Percentiles rank a stretch among this genome's conserved stretches.
Evolutionary conservation across 768 basidiomycete species (phyloP).

Genomic region (Tricholoma terreum): DNA sequence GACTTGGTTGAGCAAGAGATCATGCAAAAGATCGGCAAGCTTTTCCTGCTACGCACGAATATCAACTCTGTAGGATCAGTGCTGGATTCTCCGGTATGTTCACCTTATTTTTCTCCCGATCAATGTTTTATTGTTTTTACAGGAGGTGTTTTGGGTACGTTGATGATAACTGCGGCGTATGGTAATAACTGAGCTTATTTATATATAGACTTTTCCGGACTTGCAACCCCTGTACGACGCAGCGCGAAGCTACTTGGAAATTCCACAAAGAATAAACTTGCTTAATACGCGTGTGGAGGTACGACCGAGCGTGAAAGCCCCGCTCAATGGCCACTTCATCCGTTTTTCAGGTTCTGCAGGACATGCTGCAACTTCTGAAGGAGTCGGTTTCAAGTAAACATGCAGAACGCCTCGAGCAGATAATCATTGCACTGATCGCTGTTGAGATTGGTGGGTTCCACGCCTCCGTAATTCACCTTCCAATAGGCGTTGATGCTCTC

Average conservation of each 20-base stretch:
- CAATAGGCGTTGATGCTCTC: conserved; percentile 1
- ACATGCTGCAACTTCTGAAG: conserved; percentile 93
- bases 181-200: conserved; percentile 1
- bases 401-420: conserved; percentile 87
- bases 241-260: conserved; percentile 90
- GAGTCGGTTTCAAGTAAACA: conserved; percentile 91
- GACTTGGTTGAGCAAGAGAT: conserved; percentile 55
- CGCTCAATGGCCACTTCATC: conserved; percentile 2
- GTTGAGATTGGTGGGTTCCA: conserved; percentile 72
- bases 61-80: conserved; percentile 96
- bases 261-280: conserved; percentile 89
- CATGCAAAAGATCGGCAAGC: conserved; percentile 95
- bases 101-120: not conserved
- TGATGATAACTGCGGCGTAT: not conserved
- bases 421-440: conserved; percentile 87
- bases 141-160: conserved; percentile 95
- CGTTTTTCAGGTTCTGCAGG: conserved; percentile 75
- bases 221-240: conserved; percentile 94
- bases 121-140: conserved; percentile 1
- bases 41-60: conserved; percentile 90
- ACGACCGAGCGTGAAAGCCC: conserved; percentile 17
- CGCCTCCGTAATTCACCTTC: not conserved
- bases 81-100: conserved; percentile 82
- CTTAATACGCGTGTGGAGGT: conserved; percentile 94
- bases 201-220: conserved; percentile 83